A percentile compares a stretch with the other conserved stretches of the same genome.
Conservation (phyloP, 2,329 filamentous ascomycete species). For the Claviceps sp. region DNA sequence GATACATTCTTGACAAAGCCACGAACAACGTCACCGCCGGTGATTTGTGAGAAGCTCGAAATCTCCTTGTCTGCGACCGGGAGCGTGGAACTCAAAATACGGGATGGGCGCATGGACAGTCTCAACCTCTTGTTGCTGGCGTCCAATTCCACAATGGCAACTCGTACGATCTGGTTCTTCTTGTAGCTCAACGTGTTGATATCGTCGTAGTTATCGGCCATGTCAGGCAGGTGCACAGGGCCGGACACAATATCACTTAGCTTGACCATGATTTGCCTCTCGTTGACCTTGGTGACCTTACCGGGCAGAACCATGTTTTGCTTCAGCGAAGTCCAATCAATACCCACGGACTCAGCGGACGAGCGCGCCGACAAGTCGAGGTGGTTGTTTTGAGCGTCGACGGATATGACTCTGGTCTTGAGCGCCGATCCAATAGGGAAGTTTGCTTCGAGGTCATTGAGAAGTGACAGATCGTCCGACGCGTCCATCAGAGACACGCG, state of each 20-base stretch:
- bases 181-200: conserved; percentile 61
- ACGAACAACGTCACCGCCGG: conserved; percentile 65
- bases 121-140: conserved; percentile 69
- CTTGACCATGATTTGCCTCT: conserved; percentile 73
- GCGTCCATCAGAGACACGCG: conserved; percentile 72
- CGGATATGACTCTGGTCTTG: conserved; percentile 60
- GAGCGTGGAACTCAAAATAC: conserved; percentile 74
- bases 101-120: conserved; percentile 74
- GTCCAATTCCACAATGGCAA: conserved; percentile 75
- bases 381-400: conserved; percentile 59
- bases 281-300: conserved; percentile 72
- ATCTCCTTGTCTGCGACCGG: conserved; percentile 74
- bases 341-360: conserved; percentile 28
- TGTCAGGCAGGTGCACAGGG: conserved; percentile 67
- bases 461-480: conserved; percentile 69
- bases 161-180: conserved; percentile 77
- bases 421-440: conserved; percentile 88
- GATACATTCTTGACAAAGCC: conserved; percentile 87
- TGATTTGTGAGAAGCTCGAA: conserved; percentile 53
- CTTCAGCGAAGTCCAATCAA: conserved; percentile 60
- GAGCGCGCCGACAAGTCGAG: conserved; percentile 74
- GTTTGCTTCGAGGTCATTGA: conserved; percentile 61
- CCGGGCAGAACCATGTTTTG: conserved; percentile 71
- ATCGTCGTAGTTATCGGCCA: conserved; percentile 75
- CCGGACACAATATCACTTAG: conserved; percentile 70